A percentile compares a stretch with the other conserved stretches of the same genome.
These are phyloP conservation scores for Gracilaria domingensis DNA, from an alignment of 23 red algal genomes.

Conservation along the genomic window DNA sequence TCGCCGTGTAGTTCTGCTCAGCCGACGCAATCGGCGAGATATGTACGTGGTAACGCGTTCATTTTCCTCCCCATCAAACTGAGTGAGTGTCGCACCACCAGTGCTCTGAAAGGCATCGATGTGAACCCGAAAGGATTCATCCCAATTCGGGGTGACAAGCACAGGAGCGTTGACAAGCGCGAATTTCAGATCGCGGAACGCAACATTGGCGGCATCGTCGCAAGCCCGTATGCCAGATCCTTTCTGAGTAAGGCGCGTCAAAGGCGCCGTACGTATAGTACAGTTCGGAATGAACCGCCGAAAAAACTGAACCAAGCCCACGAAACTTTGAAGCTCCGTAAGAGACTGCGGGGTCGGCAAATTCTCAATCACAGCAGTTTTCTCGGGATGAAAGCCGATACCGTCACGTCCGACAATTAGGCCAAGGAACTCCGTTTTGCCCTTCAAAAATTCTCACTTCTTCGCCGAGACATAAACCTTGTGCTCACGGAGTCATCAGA, in stretches of 20 bases:
- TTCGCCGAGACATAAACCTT: constrained; percentile 21
- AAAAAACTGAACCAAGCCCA: constrained; percentile 18
- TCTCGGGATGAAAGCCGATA: not conserved
- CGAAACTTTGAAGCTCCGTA: not conserved
- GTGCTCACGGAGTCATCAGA: not conserved
- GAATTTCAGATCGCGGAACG: not conserved
- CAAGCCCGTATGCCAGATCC: not conserved
- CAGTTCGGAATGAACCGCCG: not conserved
- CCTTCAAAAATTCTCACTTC: constrained; percentile 34
- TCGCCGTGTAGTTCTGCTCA: constrained; percentile 23
- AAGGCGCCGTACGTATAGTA: not conserved
- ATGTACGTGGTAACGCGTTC: not conserved
- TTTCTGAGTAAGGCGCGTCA: not conserved
- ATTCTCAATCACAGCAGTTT: constrained; percentile 20
- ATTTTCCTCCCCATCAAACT: not conserved
- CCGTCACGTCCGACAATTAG: constrained; percentile 7
- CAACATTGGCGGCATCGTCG: not conserved
- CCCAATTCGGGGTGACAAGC: not conserved
- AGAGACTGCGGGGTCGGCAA: constrained; percentile 1
- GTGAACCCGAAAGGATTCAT: not conserved
- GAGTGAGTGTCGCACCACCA: not conserved
- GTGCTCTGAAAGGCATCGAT: not conserved
- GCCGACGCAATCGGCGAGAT: not conserved
- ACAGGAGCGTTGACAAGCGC: not conserved
- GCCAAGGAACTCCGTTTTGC: constrained; percentile 22